These are phyloP conservation scores for Fusarium palustre DNA, from an alignment of 2,329 filamentous ascomycete genomes.

Conservation along the genomic window DNA sequence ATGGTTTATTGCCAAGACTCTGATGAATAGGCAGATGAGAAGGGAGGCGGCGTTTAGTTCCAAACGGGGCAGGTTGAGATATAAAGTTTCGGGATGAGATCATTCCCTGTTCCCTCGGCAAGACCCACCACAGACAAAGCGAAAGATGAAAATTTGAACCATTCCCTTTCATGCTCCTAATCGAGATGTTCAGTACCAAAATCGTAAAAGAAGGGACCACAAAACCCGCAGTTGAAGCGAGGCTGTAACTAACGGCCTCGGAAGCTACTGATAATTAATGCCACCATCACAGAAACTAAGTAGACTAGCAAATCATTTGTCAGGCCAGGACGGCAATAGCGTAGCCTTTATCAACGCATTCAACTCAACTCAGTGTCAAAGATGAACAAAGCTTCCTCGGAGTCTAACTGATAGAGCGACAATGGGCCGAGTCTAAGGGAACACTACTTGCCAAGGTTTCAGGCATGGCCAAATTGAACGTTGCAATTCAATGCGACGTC, in stretches of 20 bases:
- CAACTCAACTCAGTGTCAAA: neutral
- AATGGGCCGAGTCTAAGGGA: neutral
- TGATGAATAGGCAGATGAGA: neutral
- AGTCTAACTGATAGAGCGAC: neutral
- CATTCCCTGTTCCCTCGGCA: neutral
- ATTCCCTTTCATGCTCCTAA: neutral
- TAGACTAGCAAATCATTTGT: neutral
- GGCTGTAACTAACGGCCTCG: neutral
- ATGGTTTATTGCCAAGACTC: too few species aligned
- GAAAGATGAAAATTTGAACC: neutral
- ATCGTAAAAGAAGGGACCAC: neutral
- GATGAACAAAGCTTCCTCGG: neutral
- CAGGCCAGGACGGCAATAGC: neutral
- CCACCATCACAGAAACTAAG: too few species aligned
- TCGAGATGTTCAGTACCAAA: neutral
- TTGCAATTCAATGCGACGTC: neutral
- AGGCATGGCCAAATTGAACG: neutral
- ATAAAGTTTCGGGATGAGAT: constrained; percentile 9
- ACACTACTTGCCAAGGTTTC: neutral
- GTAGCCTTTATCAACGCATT: neutral
- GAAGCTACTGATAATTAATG: neutral
- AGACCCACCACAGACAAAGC: neutral
- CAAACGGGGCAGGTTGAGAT: neutral
- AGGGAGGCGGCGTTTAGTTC: too few species aligned
- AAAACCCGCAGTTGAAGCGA: neutral